These are phyloP conservation scores for Dendrothele bispora DNA, from an alignment of 768 basidiomycete species.

Conservation along the genomic window DNA sequence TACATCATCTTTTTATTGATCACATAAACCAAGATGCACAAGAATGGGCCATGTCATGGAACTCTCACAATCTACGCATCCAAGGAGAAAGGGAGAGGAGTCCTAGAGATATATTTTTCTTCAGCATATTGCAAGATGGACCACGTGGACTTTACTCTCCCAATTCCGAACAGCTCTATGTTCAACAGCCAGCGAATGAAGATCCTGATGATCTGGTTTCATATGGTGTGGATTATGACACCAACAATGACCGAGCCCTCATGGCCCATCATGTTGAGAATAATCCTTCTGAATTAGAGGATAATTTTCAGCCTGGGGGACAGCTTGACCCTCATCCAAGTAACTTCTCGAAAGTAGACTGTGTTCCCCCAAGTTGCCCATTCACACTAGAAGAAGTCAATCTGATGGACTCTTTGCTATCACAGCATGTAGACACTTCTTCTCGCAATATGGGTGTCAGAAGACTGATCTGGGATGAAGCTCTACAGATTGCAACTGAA, in stretches of 20 bases:
- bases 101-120: constrained; percentile 23
- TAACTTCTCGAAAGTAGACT: too few species aligned
- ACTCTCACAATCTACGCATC: constrained; percentile 18
- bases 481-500: too few species aligned
- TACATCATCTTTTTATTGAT: constrained; percentile 25
- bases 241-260: not conserved
- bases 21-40: constrained; percentile 19
- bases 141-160: constrained; percentile 4
- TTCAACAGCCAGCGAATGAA: not conserved
- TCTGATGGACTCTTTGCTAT: too few species aligned
- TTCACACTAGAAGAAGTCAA: too few species aligned
- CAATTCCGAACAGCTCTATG: not conserved
- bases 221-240: constrained; percentile 9
- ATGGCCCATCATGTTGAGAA: constrained; percentile 1
- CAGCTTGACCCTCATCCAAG: too few species aligned
- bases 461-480: too few species aligned
- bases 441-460: too few species aligned
- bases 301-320: too few species aligned
- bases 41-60: constrained; percentile 25
- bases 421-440: too few species aligned
- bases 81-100: constrained; percentile 5
- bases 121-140: constrained; percentile 15
- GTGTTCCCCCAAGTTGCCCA: too few species aligned
- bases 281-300: constrained; percentile 1
- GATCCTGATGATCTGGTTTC: not conserved